These are phyloP conservation scores for grape (Vitis vinifera) DNA, from an alignment of 164 flowering plant species.

Conservation along the genomic window DNA sequence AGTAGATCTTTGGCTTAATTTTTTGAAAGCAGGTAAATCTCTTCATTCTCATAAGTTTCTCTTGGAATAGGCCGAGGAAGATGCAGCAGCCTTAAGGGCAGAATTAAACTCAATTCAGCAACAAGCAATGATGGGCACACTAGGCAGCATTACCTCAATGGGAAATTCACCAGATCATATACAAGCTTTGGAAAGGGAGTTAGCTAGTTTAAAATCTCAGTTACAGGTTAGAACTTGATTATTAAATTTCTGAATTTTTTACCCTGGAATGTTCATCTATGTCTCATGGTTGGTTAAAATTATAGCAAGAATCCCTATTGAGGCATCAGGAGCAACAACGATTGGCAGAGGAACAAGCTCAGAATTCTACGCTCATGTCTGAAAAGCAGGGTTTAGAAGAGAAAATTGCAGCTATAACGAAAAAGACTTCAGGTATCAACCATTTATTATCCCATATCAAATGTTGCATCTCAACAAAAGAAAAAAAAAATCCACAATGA, in stretches of 20 bases:
- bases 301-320: slow-evolving; percentile 63
- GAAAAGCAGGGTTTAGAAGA: slow-evolving; percentile 77
- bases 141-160: slow-evolving; percentile 38
- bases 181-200: slow-evolving; percentile 71
- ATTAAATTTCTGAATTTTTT: not conserved
- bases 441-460: not conserved
- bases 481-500: not conserved
- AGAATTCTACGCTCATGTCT: slow-evolving; percentile 46
- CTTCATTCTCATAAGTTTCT: slow-evolving; percentile 16
- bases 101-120: slow-evolving; percentile 83
- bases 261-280: slow-evolving; percentile 1
- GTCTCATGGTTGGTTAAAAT: slow-evolving; percentile 13
- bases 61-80: slow-evolving; percentile 82
- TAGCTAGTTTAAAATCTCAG: slow-evolving; percentile 57
- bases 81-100: slow-evolving; percentile 85
- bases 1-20: not conserved
- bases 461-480: not conserved
- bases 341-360: slow-evolving; percentile 68
- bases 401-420: slow-evolving; percentile 46
- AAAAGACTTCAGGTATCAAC: slow-evolving; percentile 50
- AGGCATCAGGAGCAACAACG: slow-evolving; percentile 71
- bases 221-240: slow-evolving; percentile 55
- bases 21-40: not conserved
- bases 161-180: slow-evolving; percentile 56
- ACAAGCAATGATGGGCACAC: slow-evolving; percentile 54